Percentiles rank a stretch among this genome's conserved stretches.
phyloP scores from a whole-genome alignment of 1,139 yeast genomes.

The Blastobotrys serpentis region DNA sequence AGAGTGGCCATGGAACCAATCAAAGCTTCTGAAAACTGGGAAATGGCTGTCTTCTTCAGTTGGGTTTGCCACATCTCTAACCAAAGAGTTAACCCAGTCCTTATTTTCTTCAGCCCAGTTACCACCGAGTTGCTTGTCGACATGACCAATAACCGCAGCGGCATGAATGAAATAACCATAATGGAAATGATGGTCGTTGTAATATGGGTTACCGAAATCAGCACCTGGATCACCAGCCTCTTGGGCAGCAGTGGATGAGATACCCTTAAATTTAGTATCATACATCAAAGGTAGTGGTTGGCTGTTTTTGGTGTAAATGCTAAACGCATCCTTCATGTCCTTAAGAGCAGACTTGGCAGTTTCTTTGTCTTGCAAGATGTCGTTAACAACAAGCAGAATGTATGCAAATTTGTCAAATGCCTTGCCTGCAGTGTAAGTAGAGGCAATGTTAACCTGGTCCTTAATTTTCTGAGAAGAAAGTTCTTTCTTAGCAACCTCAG shows the following conservation, averaged over 20 bases:
- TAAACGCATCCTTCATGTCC: conserved; percentile 54
- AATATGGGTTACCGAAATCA: conserved; percentile 67
- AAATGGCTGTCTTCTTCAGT: conserved; percentile 57
- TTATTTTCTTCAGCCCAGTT: conserved; percentile 65
- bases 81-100: conserved; percentile 61
- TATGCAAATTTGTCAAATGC: conserved; percentile 74
- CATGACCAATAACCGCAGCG: conserved; percentile 69
- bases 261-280: conserved; percentile 65
- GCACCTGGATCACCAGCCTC: conserved; percentile 51
- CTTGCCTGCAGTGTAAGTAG: conserved; percentile 68
- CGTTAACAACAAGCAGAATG: conserved; percentile 61
- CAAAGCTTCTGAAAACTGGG: conserved; percentile 77
- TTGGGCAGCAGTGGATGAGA: conserved; percentile 61
- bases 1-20: conserved; percentile 80
- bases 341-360: conserved; percentile 50
- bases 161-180: conserved; percentile 77
- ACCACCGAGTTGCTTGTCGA: conserved; percentile 60
- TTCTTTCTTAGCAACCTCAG: conserved; percentile 57
- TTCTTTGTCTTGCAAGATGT: conserved; percentile 54
- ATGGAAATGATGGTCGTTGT: conserved; percentile 82
- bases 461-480: conserved; percentile 57
- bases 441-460: conserved; percentile 47
- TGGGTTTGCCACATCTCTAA: conserved; percentile 80
- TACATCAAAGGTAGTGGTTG: conserved; percentile 63
- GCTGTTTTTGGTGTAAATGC: conserved; percentile 48